Evolutionary conservation across 2,329 filamentous ascomycete genomes (phyloP).

Genomic region (Coccinonectria pachysandricola): DNA sequence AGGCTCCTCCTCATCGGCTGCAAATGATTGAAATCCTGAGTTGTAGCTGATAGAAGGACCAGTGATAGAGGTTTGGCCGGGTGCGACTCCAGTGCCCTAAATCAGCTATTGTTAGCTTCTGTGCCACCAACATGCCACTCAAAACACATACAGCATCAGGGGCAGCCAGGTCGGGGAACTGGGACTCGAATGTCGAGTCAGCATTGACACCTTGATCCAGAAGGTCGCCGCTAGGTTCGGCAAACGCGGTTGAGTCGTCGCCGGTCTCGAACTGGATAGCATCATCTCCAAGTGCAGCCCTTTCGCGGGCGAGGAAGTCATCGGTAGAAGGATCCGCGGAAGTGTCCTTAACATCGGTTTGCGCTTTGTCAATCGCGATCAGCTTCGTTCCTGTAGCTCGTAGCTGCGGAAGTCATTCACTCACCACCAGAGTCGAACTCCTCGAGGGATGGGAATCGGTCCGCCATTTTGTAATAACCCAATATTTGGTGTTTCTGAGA

Average conservation of each 20-base stretch:
- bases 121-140: background rate
- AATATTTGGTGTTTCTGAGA: background rate
- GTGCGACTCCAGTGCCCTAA: conserved; percentile 21
- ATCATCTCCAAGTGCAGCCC: conserved; percentile 82
- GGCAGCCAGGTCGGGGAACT: conserved; percentile 69
- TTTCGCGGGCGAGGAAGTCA: conserved; percentile 88
- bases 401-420: conserved; percentile 15
- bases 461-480: conserved; percentile 47
- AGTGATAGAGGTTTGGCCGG: conserved; percentile 48
- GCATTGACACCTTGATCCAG: conserved; percentile 54
- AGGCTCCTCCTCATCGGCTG: conserved; percentile 67
- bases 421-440: conserved; percentile 61
- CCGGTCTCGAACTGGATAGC: conserved; percentile 79
- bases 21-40: conserved; percentile 48
- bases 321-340: conserved; percentile 52
- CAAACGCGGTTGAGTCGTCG: conserved; percentile 57
- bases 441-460: conserved; percentile 69
- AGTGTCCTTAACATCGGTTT: conserved; percentile 53
- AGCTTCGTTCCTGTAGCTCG: conserved; percentile 10
- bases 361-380: conserved; percentile 38
- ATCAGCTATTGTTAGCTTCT: conserved; percentile 5
- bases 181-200: conserved; percentile 62
- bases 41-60: conserved; percentile 55
- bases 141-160: conserved; percentile 23
- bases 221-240: conserved; percentile 58